Percentiles rank a stretch among this genome's conserved stretches.
phyloP scores from a whole-genome alignment of 1,284 basidiomycete genomes.

The Leccinum subrobustum region DNA sequence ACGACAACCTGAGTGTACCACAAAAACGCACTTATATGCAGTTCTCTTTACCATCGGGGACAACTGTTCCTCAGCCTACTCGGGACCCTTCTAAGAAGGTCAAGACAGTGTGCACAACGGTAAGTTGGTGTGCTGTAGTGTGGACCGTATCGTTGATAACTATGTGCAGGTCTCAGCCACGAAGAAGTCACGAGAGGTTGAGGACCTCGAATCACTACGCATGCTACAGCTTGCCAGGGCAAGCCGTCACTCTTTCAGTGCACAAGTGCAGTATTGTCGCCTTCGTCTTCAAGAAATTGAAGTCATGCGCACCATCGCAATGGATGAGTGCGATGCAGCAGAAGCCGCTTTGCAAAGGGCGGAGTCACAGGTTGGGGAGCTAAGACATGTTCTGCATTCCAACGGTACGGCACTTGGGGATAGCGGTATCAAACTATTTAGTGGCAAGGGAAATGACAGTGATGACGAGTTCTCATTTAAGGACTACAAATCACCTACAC shows the following conservation, averaged over 20 bases:
- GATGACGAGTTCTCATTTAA: neutral
- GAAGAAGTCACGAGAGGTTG: neutral
- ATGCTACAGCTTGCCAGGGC: constrained; percentile 1
- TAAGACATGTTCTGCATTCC: neutral
- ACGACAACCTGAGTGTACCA: neutral
- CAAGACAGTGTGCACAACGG: neutral
- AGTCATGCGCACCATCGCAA: neutral
- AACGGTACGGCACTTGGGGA: neutral
- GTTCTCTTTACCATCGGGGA: neutral
- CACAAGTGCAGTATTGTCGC: neutral
- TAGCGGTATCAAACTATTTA: neutral
- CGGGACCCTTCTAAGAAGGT: neutral
- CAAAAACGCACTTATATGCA: neutral
- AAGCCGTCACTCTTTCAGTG: neutral
- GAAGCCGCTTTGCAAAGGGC: neutral
- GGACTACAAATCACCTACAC: neutral
- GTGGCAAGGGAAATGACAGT: neutral
- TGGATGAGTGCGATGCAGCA: neutral
- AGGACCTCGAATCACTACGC: neutral
- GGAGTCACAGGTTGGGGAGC: neutral
- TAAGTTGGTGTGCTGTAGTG: neutral
- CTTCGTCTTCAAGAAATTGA: neutral
- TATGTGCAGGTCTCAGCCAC: neutral
- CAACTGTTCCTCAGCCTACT: neutral
- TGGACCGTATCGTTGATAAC: neutral